Conservation (phyloP, 805 yeast species). For the Candida yuanshanica region DNA sequence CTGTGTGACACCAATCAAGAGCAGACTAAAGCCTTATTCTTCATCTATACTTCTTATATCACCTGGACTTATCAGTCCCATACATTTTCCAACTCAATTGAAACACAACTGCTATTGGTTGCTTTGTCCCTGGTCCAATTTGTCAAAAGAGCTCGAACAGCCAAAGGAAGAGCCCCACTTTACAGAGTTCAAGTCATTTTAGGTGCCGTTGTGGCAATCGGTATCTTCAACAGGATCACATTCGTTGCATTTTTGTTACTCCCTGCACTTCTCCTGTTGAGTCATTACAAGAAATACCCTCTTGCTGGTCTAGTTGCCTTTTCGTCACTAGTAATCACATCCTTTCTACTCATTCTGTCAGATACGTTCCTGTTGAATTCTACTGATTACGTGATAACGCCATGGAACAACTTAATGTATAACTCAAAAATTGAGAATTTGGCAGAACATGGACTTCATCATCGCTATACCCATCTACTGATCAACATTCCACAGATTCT, state of each 20-base stretch:
- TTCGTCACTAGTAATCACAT: slow-evolving; percentile 30
- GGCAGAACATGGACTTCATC: slow-evolving; percentile 77
- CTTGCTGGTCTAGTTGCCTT: slow-evolving; percentile 28
- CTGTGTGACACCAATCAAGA: slow-evolving; percentile 46
- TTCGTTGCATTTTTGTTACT: slow-evolving; percentile 68
- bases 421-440: slow-evolving; percentile 57
- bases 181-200: slow-evolving; percentile 23
- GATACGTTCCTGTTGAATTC: slow-evolving; percentile 48
- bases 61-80: slow-evolving; percentile 80
- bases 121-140: slow-evolving; percentile 37
- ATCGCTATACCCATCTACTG: slow-evolving; percentile 65
- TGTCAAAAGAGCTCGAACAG: slow-evolving; percentile 9
- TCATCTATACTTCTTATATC: slow-evolving; percentile 55
- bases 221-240: slow-evolving; percentile 80
- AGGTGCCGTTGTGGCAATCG: slow-evolving; percentile 54
- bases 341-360: slow-evolving; percentile 34
- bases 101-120: slow-evolving; percentile 42
- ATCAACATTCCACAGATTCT: slow-evolving; percentile 73
- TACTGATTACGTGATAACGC: slow-evolving; percentile 44
- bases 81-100: slow-evolving; percentile 84
- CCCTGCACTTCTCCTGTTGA: slow-evolving; percentile 48
- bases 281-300: slow-evolving; percentile 35
- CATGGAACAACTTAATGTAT: slow-evolving; percentile 71
- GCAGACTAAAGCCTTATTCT: slow-evolving; percentile 31
- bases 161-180: slow-evolving; percentile 8